Base-by-base conservation (phyloP, 805 yeast species). In the Yarrowia divulgata region DNA sequence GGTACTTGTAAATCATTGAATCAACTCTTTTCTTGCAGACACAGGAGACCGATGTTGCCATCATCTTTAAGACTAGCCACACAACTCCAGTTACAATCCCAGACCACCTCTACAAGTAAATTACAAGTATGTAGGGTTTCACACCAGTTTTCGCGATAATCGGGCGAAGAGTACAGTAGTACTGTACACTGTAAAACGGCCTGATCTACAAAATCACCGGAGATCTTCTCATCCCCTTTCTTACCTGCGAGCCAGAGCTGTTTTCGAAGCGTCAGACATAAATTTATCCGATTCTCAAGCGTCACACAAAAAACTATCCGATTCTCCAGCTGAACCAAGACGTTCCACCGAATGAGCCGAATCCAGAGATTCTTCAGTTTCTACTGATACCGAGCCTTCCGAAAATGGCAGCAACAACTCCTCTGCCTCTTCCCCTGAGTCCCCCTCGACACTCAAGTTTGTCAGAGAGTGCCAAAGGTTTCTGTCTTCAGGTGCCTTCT, bases 181-280 rank as follows among this genome's bases (percentile, higher is more conserved):
- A n/a, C n/a, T n/a, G n/a, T 10, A 8, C 35, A 1, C 48, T 63
- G 39, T 46, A 39, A n/a, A 18, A 45, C 29, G 48, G 18, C 3
- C 58, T 57, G 23, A 37, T 63, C 18, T 63, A 63, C 48, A 48
- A 49, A 13, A 63, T 63, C 35, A 49, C 55, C 5, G 57, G 57
- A 12, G 57, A 48, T 3, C 37, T 39, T 6, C 39, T 63, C 1
- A 63, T 63, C 10, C 68, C 68, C 48, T 63, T 8, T 48, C 68
- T 3, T 63, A 63, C 37, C 57, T 37, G 10, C 37, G 57, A 1
- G 68, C 68, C 14, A 19, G 13, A 32, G 7, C 48, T 3, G 46
- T 49, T 34, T 34, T 35, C n/a, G 54, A 60, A 42, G 32, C 39
- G 9, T 34, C 42, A 3, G 29, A n/a, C n/a, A n/a, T n/a, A n/a